Percentiles rank a stretch among this genome's conserved stretches.
phyloP scores from a whole-genome alignment of 2,329 filamentous ascomycete species.

The Cordyceps farinosa region DNA sequence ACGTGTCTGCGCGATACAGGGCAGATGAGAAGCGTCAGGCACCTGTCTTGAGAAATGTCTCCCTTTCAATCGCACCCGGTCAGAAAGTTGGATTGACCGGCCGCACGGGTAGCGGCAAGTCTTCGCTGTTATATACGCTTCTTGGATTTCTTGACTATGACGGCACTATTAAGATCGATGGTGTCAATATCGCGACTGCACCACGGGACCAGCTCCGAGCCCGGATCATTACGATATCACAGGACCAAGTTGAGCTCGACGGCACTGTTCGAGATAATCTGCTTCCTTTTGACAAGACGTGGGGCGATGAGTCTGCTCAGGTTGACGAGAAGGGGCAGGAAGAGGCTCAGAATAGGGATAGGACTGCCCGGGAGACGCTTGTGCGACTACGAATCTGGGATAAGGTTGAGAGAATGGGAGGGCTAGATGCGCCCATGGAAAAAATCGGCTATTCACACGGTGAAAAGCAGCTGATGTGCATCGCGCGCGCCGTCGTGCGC shows the following conservation, averaged over 20 bases:
- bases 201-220: not conserved
- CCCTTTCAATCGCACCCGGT: not conserved
- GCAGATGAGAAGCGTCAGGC: not conserved
- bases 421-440: not conserved
- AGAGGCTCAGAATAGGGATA: not conserved
- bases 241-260: constrained; percentile 22
- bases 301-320: not conserved
- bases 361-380: not conserved
- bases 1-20: not conserved
- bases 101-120: constrained; percentile 8
- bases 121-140: not conserved
- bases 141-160: not conserved
- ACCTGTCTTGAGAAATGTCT: not conserved
- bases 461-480: constrained; percentile 13
- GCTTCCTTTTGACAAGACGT: not conserved
- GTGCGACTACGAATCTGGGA: constrained; percentile 4
- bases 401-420: not conserved
- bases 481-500: constrained; percentile 7
- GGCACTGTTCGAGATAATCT: not conserved
- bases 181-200: not conserved
- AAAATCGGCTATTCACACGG: constrained; percentile 2
- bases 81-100: not conserved
- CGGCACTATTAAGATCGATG: constrained; percentile 4
- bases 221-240: constrained; percentile 21
- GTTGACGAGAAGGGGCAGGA: not conserved